Evolutionary conservation across 768 basidiomycete genomes (phyloP).

Genomic region (Sarcodon sp.): DNA sequence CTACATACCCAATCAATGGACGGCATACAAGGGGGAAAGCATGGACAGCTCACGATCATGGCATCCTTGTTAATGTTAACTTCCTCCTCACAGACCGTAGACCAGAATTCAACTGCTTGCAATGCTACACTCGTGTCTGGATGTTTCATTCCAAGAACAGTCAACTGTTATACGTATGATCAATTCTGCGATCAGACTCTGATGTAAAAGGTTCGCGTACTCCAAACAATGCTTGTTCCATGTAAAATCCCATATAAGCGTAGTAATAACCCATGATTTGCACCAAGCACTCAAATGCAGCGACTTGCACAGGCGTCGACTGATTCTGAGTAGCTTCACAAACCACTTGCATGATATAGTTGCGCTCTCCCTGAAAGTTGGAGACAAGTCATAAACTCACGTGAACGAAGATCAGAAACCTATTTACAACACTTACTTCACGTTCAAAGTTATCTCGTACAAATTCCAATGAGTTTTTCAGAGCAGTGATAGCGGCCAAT

Average conservation of each 20-base stretch:
- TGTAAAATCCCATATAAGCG: conserved; percentile 98
- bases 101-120: conserved; percentile 99
- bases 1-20: conserved; percentile 20
- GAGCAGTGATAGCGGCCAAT: conserved; percentile 80
- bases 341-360: conserved; percentile 99
- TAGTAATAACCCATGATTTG: conserved; percentile 97
- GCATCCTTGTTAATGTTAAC: conserved; percentile 86
- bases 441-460: conserved; percentile 96
- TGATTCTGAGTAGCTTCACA: conserved; percentile 94
- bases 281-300: conserved; percentile 90
- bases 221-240: conserved; percentile 97
- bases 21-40: not conserved
- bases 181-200: not conserved
- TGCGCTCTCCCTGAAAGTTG: conserved; percentile 76
- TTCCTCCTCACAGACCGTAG: conserved; percentile 97
- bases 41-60: conserved; percentile 48
- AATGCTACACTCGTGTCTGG: conserved; percentile 82
- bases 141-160: conserved; percentile 96
- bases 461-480: conserved; percentile 94
- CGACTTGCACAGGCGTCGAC: conserved; percentile 78
- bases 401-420: not conserved
- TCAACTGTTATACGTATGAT: conserved; percentile 43
- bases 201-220: conserved; percentile 32
- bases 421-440: conserved; percentile 46
- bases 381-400: not conserved